Evolutionary conservation across 2,329 filamentous ascomycete species (phyloP).

Genomic region (Fusarium sp.): DNA sequence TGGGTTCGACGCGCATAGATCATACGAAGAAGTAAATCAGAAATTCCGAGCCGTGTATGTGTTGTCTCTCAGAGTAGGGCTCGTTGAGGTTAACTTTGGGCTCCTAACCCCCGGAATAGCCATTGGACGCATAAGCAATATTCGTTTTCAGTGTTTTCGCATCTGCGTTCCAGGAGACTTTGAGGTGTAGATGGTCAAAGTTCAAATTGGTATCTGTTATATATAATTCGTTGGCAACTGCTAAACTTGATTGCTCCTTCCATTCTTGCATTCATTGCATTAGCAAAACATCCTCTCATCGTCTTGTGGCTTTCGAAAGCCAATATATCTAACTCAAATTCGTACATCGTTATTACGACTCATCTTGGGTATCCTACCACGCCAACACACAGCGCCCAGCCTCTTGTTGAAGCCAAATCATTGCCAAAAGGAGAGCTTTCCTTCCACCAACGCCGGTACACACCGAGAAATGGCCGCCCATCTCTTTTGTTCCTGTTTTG

Average conservation of each 20-base stretch:
- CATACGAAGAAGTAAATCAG: neutral
- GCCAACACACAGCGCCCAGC: constrained; percentile 19
- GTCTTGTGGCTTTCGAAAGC: constrained; percentile 12
- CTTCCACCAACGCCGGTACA: constrained; percentile 40
- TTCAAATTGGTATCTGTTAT: neutral
- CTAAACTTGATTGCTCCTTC: constrained; percentile 9
- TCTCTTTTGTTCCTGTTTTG: constrained; percentile 19
- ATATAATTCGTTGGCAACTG: constrained; percentile 9
- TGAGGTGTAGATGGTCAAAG: neutral
- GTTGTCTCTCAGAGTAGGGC: neutral
- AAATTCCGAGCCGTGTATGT: neutral
- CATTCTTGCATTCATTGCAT: constrained; percentile 42
- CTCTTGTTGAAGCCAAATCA: constrained; percentile 14
- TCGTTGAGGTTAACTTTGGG: neutral
- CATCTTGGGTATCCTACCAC: constrained; percentile 36
- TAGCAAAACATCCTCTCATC: constrained; percentile 9
- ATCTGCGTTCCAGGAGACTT: neutral
- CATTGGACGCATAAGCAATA: constrained; percentile 23
- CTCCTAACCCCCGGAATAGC: constrained; percentile 9
- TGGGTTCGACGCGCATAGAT: neutral
- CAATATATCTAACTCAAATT: constrained; percentile 24
- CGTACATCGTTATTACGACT: constrained; percentile 36
- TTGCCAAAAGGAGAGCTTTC: constrained; percentile 17
- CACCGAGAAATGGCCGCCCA: constrained; percentile 29
- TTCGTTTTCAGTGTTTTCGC: constrained; percentile 4